phyloP scores from a whole-genome alignment of 2,329 filamentous ascomycete genomes.

The Scedosporium apiospermum region DNA sequence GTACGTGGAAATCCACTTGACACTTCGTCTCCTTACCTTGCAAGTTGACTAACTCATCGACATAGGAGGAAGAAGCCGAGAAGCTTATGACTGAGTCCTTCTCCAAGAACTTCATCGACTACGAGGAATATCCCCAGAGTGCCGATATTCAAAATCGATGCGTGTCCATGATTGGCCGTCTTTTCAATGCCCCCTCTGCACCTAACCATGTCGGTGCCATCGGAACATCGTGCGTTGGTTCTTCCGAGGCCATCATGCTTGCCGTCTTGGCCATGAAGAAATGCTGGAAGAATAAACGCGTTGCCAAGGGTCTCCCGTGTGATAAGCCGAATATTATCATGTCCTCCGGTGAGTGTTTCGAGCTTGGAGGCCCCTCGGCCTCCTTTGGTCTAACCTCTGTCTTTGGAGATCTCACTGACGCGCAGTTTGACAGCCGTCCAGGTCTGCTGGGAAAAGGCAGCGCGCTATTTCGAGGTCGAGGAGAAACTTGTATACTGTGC shows the following conservation, averaged over 20 bases:
- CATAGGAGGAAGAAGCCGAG: conserved; percentile 82
- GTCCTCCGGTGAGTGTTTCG: conserved; percentile 48
- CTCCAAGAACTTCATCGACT: conserved; percentile 92
- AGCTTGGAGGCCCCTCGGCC: neutral
- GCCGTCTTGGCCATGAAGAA: conserved; percentile 88
- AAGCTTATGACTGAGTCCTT: conserved; percentile 91
- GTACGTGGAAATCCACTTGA: conserved; percentile 31
- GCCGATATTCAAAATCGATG: conserved; percentile 88
- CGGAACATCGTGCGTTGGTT: conserved; percentile 82
- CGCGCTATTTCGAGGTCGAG: conserved; percentile 85
- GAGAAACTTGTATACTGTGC: conserved; percentile 69
- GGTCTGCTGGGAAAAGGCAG: conserved; percentile 93
- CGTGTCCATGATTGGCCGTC: conserved; percentile 78
- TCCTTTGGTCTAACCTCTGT: neutral
- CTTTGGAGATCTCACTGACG: neutral
- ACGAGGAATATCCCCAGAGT: conserved; percentile 73
- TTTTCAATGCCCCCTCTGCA: conserved; percentile 69
- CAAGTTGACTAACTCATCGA: neutral
- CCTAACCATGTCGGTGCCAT: conserved; percentile 53
- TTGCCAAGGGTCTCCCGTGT: conserved; percentile 70
- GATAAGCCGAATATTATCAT: conserved; percentile 88
- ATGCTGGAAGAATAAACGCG: conserved; percentile 80
- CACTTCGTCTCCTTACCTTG: neutral
- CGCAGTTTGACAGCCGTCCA: conserved; percentile 60
- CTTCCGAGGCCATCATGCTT: conserved; percentile 81